Conservation (phyloP, 306 rosid species). For the Cicer yamashitae region DNA sequence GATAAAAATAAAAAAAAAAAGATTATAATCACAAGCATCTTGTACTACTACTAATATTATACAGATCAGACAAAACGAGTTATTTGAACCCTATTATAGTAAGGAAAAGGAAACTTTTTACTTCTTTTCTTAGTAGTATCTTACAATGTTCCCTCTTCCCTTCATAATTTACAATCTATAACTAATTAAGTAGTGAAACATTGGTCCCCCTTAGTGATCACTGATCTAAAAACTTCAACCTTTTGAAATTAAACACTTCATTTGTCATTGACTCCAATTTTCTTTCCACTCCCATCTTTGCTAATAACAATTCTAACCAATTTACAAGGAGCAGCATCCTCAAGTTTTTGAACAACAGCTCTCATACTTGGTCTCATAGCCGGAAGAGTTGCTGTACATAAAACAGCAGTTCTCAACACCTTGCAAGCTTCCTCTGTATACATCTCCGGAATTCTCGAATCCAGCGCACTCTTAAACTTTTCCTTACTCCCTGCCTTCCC, state of each 20-base stretch:
- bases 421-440: slow-evolving; percentile 71
- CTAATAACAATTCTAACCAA: slow-evolving; percentile 60
- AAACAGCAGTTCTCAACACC: slow-evolving; percentile 68
- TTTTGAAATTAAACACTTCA: neutral
- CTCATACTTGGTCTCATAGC: slow-evolving; percentile 82
- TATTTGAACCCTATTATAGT: slow-evolving; percentile 17
- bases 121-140: slow-evolving; percentile 23
- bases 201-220: neutral
- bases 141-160: slow-evolving; percentile 13
- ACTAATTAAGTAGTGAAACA: neutral
- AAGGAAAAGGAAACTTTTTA: slow-evolving; percentile 27
- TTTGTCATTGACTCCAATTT: slow-evolving; percentile 34
- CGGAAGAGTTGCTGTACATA: slow-evolving; percentile 74
- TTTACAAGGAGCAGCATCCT: slow-evolving; percentile 69
- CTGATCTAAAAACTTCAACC: neutral
- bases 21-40: slow-evolving; percentile 13
- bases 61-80: slow-evolving; percentile 3
- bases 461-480: slow-evolving; percentile 57
- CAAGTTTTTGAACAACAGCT: slow-evolving; percentile 83
- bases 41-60: neutral
- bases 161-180: slow-evolving; percentile 36
- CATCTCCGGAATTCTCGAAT: slow-evolving; percentile 58
- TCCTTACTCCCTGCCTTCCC: slow-evolving; percentile 61
- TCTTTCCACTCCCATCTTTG: slow-evolving; percentile 60
- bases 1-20: neutral